Evolutionary conservation across 805 yeast genomes (phyloP), one percentile per base, ranked within the genome.

Genomic region (Hanseniaspora clermontiae): DNA sequence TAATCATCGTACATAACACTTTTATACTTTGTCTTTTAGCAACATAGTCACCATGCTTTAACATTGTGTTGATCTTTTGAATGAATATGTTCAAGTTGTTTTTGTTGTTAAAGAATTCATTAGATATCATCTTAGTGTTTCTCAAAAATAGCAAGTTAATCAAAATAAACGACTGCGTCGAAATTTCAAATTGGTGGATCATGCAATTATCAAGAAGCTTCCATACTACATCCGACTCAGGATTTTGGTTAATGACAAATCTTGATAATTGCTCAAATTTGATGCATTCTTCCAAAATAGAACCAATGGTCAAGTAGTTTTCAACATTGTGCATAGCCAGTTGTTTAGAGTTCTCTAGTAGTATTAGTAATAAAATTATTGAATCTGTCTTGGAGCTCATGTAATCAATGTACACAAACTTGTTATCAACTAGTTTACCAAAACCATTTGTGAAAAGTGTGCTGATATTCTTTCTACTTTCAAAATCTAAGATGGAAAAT

Each of bases 1-100:
- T 72, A 3, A 93, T 81, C 60, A 93, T 72, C 53, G 82, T 83
- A 15, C 84, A 78, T 58, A 90, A 73, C 36, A 93, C 72, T 63
- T 84, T 84, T 37, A 89, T 80, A 37, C 95, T 82, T 70, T 91
- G 97, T 60, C 98, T 80, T 66, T 89, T 88, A 2, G 95, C 88
- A 34, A 93, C 97, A 68, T 93, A 93, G 68, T 86, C 89, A 15
- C 81, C 79, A 48, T 87, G 83, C 47, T 80, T 78, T 59, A 93
- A 82, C 58, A 91, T 71, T 55, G 75, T 75, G 66, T 87, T 89
- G 61, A 88, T 83, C 59, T 74, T 71, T 37, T 67, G 65, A 20
- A 82, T 82, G 68, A 93, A 87, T 37, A 65, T 66, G 4, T 74
- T 79, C 54, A 80, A 72, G 65, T 87, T 80, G 2, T 64, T 66